Base-by-base conservation (phyloP, 495 filamentous ascomycete genomes). In the Penicillium longicatenatum region DNA sequence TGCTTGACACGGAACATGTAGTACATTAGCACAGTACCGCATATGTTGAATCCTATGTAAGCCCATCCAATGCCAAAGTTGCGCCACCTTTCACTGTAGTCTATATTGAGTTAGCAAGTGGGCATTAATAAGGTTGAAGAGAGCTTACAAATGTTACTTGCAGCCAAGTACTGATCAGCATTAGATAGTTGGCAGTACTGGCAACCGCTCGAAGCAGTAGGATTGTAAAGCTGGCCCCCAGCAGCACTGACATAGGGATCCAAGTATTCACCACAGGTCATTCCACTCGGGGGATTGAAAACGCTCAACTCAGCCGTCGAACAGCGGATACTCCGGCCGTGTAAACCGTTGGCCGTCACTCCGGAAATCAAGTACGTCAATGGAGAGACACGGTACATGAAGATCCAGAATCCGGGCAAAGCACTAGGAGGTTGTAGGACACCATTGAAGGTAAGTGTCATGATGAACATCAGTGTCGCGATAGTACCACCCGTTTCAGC, bases 41-140 rank as follows among this genome's bases (percentile, higher is more conserved):
- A 63, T 54, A 92, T 73, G 69, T 97, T 97, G 74, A 94, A 90
- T n/a, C 81, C 72, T 52, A 93, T 78, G 64, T 86, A 95, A 1
- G 75, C 85, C 72, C 79, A 93, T 58, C 88, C 70, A 22, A 89
- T 73, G 16, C 88, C 89, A 57, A 91, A 86, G 65, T 92, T 87
- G 52, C 87, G 79, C 87, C 87, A 90, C 44, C 84, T 72, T 19
- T 88, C 79, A 4, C 59, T 61, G 60, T 84, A 91, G n/a, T 73
- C 35, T 12, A 82, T 76, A 24, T 70, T 70, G 3, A 9, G 21
- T 59, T 51, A 57, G 54, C 21, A 52, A 41, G 4, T 24, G 22
- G 20, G 9, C 11, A n/a, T 16, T 14, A 5, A 35, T 3, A 9
- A 45, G 47, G 8, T 46, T 31, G 19, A 10, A 50, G 17, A 17